phyloP scores from a whole-genome alignment of 2,329 filamentous ascomycete species.

The Torrubiella hemipterigena region DNA sequence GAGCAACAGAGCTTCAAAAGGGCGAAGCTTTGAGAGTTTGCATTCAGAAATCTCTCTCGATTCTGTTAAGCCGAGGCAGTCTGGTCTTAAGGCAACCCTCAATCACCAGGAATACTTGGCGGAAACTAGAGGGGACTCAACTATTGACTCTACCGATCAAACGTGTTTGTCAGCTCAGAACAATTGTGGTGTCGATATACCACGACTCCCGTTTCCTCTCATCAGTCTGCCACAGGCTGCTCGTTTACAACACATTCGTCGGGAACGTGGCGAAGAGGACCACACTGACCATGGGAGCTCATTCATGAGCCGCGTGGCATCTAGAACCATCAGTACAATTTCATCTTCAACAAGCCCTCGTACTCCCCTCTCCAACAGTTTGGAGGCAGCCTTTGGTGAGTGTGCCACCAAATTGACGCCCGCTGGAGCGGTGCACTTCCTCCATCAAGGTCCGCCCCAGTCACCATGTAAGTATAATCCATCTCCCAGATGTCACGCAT shows the following conservation, averaged over 20 bases:
- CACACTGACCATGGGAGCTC: conserved; percentile 18
- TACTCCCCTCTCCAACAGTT: conserved; percentile 17
- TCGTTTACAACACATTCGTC: conserved; percentile 17
- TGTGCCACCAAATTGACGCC: too few species aligned
- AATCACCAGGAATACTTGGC: too few species aligned
- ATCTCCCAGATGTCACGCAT: too few species aligned
- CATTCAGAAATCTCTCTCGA: neutral
- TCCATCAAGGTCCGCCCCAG: too few species aligned
- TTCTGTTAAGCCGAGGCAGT: too few species aligned
- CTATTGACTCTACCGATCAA: too few species aligned
- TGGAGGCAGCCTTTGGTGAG: too few species aligned
- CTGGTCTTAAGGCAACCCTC: conserved; percentile 15
- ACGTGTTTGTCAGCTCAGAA: too few species aligned
- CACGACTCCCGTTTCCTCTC: conserved; percentile 21
- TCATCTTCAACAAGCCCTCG: conserved; percentile 13
- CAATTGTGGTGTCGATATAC: conserved; percentile 8
- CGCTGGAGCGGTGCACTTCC: too few species aligned
- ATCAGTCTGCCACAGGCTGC: conserved; percentile 25
- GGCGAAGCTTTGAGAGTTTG: conserved; percentile 19
- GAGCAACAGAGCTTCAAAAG: conserved; percentile 9
- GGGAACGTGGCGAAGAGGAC: conserved; percentile 23
- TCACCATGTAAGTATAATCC: too few species aligned
- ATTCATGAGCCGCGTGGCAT: conserved; percentile 16
- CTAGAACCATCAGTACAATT: conserved; percentile 18
- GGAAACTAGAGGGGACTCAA: too few species aligned